Evolutionary conservation across 202 grass and related monocot species (phyloP).

Genomic region (Setaria italica): DNA sequence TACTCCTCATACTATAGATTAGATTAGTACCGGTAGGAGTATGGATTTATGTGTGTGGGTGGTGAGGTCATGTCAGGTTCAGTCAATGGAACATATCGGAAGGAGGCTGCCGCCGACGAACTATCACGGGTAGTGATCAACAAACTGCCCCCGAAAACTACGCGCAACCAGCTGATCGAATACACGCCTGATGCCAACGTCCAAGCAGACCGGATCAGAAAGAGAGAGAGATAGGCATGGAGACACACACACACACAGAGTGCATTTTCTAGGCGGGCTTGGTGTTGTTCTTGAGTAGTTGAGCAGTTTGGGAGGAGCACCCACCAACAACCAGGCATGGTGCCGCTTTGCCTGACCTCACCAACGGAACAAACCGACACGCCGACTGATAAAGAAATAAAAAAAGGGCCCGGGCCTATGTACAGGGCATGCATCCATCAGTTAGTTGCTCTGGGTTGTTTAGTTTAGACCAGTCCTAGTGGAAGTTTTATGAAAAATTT

Average conservation of each 20-base stretch:
- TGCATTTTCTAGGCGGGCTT: not conserved
- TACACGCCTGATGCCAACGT: constrained; percentile 19
- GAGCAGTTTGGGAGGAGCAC: constrained; percentile 3
- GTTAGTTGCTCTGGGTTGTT: too few species aligned
- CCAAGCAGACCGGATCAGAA: not conserved
- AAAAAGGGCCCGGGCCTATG: too few species aligned
- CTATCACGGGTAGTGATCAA: not conserved
- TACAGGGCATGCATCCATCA: too few species aligned
- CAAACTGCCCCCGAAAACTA: constrained; percentile 50
- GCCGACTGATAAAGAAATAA: not conserved
- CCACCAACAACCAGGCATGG: constrained; percentile 25
- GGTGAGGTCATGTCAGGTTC: constrained; percentile 1
- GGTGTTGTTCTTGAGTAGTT: not conserved
- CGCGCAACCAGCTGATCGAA: constrained; percentile 30
- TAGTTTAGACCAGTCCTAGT: too few species aligned
- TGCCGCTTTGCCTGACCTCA: constrained; percentile 27
- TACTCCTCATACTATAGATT: not conserved
- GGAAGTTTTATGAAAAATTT: too few species aligned
- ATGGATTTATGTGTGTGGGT: not conserved
- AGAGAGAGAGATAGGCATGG: not conserved
- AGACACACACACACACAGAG: not conserved
- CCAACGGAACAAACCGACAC: constrained; percentile 49
- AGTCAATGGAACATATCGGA: not conserved
- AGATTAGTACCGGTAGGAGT: not conserved
- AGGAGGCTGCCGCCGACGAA: not conserved